Evolutionary conservation across 164 flowering plant species (phyloP).

Genomic region (Nelumbo lutea): DNA sequence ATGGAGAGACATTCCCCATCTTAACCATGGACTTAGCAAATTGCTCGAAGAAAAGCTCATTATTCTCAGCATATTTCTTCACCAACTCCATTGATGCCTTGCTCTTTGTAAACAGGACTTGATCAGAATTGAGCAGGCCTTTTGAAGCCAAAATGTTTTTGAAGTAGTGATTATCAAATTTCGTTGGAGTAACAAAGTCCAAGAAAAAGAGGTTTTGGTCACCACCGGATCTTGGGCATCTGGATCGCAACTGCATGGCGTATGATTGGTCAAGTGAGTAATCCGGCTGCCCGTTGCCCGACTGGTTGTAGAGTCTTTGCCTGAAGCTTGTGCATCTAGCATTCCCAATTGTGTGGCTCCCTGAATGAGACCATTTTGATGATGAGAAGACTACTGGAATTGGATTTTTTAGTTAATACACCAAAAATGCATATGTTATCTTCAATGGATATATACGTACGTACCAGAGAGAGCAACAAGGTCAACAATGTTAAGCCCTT

Average conservation of each 20-base stretch:
- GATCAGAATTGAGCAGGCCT: conserved; percentile 78
- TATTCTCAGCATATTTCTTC: conserved; percentile 59
- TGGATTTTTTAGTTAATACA: no score
- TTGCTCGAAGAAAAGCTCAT: conserved; percentile 65
- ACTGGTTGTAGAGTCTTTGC: conserved; percentile 93
- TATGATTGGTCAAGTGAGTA: conserved; percentile 50
- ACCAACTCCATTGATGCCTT: conserved; percentile 50
- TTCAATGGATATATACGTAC: background rate
- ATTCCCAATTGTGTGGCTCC: conserved; percentile 94
- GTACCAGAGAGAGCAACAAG: conserved; percentile 89
- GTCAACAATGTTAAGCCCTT: conserved; percentile 70
- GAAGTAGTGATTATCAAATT: conserved; percentile 84
- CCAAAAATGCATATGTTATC: no score
- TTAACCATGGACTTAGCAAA: conserved; percentile 88
- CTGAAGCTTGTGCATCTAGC: conserved; percentile 85
- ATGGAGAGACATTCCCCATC: conserved; percentile 83
- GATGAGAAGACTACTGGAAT: background rate
- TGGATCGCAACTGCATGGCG: conserved; percentile 53
- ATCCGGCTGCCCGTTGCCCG: conserved; percentile 74
- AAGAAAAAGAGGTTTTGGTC: conserved; percentile 53
- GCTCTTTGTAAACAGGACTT: conserved; percentile 61
- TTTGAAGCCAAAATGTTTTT: conserved; percentile 63
- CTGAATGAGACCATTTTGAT: conserved; percentile 27
- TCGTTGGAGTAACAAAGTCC: conserved; percentile 57
- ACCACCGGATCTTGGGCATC: conserved; percentile 77